Conservation (phyloP, 2,329 filamentous ascomycete species). For the Fusarium continuum region DNA sequence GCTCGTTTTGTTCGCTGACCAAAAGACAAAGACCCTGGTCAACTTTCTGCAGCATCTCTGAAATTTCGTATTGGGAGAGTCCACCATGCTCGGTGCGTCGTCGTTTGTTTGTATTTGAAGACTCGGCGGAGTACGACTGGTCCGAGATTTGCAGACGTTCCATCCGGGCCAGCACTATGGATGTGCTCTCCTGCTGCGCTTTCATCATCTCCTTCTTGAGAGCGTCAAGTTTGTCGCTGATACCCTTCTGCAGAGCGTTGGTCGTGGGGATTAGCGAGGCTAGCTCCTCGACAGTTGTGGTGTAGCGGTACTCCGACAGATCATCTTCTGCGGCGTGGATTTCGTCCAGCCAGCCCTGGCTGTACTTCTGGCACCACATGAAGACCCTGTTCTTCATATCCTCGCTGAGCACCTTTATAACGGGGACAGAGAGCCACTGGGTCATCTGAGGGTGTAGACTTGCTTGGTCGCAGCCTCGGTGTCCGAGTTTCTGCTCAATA, state of each 20-base stretch:
- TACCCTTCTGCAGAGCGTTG: neutral
- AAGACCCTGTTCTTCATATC: slow-evolving; percentile 1
- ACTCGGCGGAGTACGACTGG: neutral
- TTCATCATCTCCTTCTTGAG: neutral
- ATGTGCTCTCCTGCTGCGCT: neutral
- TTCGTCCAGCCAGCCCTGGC: neutral
- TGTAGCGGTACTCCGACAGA: neutral
- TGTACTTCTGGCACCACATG: neutral
- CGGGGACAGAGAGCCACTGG: neutral
- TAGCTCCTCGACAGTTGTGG: neutral
- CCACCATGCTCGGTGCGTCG: neutral
- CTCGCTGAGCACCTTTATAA: neutral
- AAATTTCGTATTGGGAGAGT: neutral
- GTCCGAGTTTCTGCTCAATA: neutral
- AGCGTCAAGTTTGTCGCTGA: neutral
- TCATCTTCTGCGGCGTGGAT: neutral
- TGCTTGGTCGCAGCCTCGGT: neutral
- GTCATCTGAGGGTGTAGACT: neutral
- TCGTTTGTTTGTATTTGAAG: neutral
- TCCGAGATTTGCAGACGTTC: neutral
- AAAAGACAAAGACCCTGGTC: neutral
- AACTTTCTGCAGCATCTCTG: neutral
- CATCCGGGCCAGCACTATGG: neutral
- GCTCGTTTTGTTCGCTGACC: neutral
- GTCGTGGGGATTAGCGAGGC: neutral